Conservation (phyloP, 257 asterid genomes). For the Lycium ferocissimum region DNA sequence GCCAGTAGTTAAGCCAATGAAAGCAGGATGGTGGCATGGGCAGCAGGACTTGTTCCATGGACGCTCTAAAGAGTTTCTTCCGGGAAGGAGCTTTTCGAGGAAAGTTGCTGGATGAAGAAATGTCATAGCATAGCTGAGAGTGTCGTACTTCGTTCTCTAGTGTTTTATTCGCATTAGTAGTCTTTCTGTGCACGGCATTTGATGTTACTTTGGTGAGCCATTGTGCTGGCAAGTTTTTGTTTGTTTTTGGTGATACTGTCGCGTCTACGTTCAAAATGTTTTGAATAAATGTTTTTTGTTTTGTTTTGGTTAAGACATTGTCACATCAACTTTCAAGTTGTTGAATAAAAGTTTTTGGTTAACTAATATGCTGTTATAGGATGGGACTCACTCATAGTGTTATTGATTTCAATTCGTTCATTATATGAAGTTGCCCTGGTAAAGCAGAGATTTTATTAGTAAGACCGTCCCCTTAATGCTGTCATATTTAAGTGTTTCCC, state of each 20-base stretch:
- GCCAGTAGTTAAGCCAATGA: constrained; percentile 63
- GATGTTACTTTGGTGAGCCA: neutral
- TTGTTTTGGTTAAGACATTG: neutral
- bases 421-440: neutral
- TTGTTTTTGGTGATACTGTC: neutral
- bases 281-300: constrained; percentile 7
- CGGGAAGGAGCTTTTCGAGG: constrained; percentile 58
- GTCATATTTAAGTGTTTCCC: too few species aligned
- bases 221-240: neutral
- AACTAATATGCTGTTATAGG: neutral
- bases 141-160: neutral
- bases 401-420: neutral
- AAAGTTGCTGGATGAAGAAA: constrained; percentile 69
- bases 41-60: constrained; percentile 54
- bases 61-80: constrained; percentile 62
- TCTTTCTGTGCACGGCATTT: constrained; percentile 8
- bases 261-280: neutral
- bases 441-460: neutral
- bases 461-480: too few species aligned
- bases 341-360: neutral
- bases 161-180: neutral
- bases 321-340: neutral
- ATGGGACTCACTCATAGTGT: neutral
- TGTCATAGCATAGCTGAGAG: neutral
- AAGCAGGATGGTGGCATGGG: constrained; percentile 85